phyloP scores from a whole-genome alignment of 495 filamentous ascomycete genomes.

The Aspergillus sclerotioniger region DNA sequence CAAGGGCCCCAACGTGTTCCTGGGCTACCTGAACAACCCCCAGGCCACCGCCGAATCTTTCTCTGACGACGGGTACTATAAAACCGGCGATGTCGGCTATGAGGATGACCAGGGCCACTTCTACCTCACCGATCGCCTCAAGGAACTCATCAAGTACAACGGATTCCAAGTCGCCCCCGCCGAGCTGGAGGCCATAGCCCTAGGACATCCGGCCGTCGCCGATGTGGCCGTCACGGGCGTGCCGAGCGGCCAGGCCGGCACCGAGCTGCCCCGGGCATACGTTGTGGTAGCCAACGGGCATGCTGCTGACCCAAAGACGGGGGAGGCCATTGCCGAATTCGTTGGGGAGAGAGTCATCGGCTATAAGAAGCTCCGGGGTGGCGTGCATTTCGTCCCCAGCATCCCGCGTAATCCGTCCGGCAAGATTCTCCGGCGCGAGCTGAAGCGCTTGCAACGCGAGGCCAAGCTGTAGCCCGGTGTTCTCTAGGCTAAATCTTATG shows the following conservation, averaged over 20 bases:
- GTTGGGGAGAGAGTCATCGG: slow-evolving; percentile 50
- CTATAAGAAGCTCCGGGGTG: slow-evolving; percentile 65
- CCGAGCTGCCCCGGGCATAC: slow-evolving; percentile 76
- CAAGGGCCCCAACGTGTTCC: slow-evolving; percentile 56
- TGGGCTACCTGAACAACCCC: slow-evolving; percentile 54
- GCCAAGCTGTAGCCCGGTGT: too few relatives aligned
- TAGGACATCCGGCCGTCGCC: slow-evolving; percentile 22
- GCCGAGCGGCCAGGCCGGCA: slow-evolving; percentile 55
- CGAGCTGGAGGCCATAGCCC: slow-evolving; percentile 30
- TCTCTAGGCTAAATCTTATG: too few relatives aligned
- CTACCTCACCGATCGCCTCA: slow-evolving; percentile 35
- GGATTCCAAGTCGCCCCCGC: slow-evolving; percentile 33
- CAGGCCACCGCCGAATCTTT: slow-evolving; percentile 39
- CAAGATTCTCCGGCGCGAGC: slow-evolving; percentile 40
- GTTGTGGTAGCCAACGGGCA: slow-evolving; percentile 48
- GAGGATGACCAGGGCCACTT: slow-evolving; percentile 36
- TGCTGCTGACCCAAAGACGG: slow-evolving; percentile 38
- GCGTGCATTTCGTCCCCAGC: slow-evolving; percentile 56
- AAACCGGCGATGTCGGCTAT: slow-evolving; percentile 56
- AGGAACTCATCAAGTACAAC: slow-evolving; percentile 42
- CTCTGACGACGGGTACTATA: slow-evolving; percentile 40
- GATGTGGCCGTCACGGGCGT: slow-evolving; percentile 40
- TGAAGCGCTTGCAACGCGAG: slow-evolving; percentile 36
- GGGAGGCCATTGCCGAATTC: slow-evolving; percentile 53
- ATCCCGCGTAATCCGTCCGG: slow-evolving; percentile 56